Evolutionary conservation across 2,329 filamentous ascomycete genomes (phyloP).

Genomic region (Hypoxylon sp.): DNA sequence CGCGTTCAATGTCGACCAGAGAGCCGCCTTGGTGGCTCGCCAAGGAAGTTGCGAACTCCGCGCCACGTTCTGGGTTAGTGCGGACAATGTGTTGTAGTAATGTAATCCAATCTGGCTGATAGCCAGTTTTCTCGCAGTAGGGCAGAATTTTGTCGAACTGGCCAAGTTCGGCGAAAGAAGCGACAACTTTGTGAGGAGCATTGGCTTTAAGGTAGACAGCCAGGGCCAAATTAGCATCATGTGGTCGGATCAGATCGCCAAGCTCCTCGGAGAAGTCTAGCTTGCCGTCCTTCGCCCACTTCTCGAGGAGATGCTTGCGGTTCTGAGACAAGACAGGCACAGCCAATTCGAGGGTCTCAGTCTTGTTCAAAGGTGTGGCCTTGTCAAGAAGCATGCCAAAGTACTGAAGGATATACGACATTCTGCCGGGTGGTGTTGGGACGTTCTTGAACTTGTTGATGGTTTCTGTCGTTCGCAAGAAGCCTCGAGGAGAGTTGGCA

Average conservation of each 20-base stretch:
- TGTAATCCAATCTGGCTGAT: slow-evolving; percentile 94
- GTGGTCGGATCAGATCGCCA: slow-evolving; percentile 90
- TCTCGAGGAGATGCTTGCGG: slow-evolving; percentile 94
- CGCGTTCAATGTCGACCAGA: slow-evolving; percentile 90
- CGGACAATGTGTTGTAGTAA: slow-evolving; percentile 93
- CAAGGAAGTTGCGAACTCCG: slow-evolving; percentile 92
- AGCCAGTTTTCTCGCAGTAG: slow-evolving; percentile 86
- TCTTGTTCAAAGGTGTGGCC: slow-evolving; percentile 84
- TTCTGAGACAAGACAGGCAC: slow-evolving; percentile 93
- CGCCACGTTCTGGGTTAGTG: slow-evolving; percentile 90
- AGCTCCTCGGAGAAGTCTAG: slow-evolving; percentile 96
- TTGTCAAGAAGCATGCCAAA: slow-evolving; percentile 98
- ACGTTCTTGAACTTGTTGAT: slow-evolving; percentile 96
- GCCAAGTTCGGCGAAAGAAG: slow-evolving; percentile 92
- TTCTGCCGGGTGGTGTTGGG: slow-evolving; percentile 82
- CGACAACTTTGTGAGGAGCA: slow-evolving; percentile 92
- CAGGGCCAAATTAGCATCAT: slow-evolving; percentile 89
- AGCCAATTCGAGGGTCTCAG: slow-evolving; percentile 94
- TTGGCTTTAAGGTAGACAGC: slow-evolving; percentile 92
- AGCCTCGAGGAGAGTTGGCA: slow-evolving; percentile 94
- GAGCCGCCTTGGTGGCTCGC: slow-evolving; percentile 90
- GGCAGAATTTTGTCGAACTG: slow-evolving; percentile 97
- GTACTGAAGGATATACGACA: slow-evolving; percentile 96
- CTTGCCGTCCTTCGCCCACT: slow-evolving; percentile 98
- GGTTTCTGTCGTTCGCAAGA: slow-evolving; percentile 92